These are phyloP conservation scores for Plectosphaerella sp. DNA, from an alignment of 2,329 filamentous ascomycete species.

Conservation along the genomic window DNA sequence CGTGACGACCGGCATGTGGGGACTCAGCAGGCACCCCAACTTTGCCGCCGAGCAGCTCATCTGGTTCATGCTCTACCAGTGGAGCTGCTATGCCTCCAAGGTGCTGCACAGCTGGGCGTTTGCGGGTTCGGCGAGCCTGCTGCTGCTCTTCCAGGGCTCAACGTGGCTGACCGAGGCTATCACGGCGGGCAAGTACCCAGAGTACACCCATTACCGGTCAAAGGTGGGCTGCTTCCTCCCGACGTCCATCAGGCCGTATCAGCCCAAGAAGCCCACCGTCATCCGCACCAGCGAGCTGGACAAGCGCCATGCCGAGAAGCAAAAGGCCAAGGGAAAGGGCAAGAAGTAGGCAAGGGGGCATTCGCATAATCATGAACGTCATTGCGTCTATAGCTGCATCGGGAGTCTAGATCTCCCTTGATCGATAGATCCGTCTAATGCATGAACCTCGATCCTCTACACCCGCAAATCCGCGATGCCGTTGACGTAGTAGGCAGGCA, in stretches of 20 bases:
- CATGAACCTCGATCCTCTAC: neutral
- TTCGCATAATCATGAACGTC: no score
- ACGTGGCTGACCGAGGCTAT: slow-evolving; percentile 84
- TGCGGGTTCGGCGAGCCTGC: slow-evolving; percentile 62
- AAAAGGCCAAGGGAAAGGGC: slow-evolving; percentile 22
- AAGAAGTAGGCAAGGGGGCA: slow-evolving; percentile 2
- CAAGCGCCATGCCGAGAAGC: slow-evolving; percentile 37
- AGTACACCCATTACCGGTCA: slow-evolving; percentile 80
- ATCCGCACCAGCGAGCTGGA: slow-evolving; percentile 47
- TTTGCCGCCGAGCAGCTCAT: slow-evolving; percentile 89
- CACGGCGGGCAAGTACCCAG: slow-evolving; percentile 76
- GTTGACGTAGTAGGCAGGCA: slow-evolving; percentile 81
- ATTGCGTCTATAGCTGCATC: no score
- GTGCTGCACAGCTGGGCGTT: slow-evolving; percentile 75
- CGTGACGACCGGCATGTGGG: slow-evolving; percentile 78
- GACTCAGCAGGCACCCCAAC: slow-evolving; percentile 87
- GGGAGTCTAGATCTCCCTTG: no score
- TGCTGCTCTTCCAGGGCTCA: slow-evolving; percentile 83
- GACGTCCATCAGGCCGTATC: slow-evolving; percentile 38
- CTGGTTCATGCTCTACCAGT: slow-evolving; percentile 85
- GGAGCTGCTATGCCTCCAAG: slow-evolving; percentile 72
- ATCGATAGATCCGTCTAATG: neutral
- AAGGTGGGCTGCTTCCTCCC: slow-evolving; percentile 83
- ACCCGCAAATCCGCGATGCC: slow-evolving; percentile 67
- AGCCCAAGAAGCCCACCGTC: slow-evolving; percentile 35